Evolutionary conservation across 129 eudicot genomes (phyloP).

Genomic region (Centella asiatica): DNA sequence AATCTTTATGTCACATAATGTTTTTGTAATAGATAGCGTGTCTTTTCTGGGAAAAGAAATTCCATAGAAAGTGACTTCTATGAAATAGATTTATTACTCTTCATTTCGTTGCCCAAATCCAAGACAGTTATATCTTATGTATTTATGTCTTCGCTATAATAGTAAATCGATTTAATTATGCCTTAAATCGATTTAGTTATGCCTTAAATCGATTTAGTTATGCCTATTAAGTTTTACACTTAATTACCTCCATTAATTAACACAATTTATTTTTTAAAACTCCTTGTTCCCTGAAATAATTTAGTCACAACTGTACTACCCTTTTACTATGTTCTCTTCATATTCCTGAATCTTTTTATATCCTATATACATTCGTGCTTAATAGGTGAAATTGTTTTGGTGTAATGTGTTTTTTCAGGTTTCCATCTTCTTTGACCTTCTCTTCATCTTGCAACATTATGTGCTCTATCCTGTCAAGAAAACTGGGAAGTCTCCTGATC

Average conservation of each 20-base stretch:
- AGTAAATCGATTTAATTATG: too few species aligned
- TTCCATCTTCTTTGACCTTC: conserved; percentile 76
- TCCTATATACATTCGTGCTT: neutral
- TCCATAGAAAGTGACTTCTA: too few species aligned
- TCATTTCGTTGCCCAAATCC: too few species aligned
- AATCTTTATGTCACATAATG: neutral
- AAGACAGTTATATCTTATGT: too few species aligned
- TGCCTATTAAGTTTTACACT: too few species aligned
- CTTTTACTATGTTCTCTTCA: neutral
- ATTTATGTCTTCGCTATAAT: too few species aligned
- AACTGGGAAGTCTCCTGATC: conserved; percentile 10
- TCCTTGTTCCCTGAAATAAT: neutral
- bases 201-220: too few species aligned
- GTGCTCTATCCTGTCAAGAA: conserved; percentile 57
- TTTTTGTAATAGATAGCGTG: neutral
- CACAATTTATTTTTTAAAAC: neutral
- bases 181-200: too few species aligned
- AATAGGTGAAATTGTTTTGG: neutral
- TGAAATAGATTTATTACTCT: too few species aligned
- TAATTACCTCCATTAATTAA: neutral
- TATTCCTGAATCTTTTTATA: neutral
- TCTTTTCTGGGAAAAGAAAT: too few species aligned
- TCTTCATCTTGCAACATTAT: conserved; percentile 87
- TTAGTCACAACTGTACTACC: too few species aligned
- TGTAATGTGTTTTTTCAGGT: conserved; percentile 41